Percentiles rank a stretch among this genome's conserved stretches.
Evolutionary conservation across 1,139 yeast genomes (phyloP).

Genomic region (Arxiozyma telluris): DNA sequence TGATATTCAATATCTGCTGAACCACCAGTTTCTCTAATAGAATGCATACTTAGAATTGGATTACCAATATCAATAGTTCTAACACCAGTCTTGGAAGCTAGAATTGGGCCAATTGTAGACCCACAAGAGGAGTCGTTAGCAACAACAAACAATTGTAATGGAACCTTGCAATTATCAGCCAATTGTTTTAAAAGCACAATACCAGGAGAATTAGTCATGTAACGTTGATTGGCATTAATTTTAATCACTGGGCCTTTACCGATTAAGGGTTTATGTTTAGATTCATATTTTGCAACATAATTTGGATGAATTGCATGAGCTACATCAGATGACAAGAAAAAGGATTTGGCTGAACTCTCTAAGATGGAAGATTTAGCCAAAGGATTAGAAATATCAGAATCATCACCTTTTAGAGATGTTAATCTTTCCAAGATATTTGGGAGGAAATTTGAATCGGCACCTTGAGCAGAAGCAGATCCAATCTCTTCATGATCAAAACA

Average conservation of each 20-base stretch:
- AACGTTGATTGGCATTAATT: slow-evolving; percentile 89
- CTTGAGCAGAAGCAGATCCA: slow-evolving; percentile 90
- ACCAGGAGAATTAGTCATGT: slow-evolving; percentile 90
- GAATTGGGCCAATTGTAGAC: slow-evolving; percentile 90
- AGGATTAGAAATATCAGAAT: slow-evolving; percentile 24
- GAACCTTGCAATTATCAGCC: slow-evolving; percentile 58
- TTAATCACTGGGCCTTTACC: slow-evolving; percentile 91
- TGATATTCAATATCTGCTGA: slow-evolving; percentile 60
- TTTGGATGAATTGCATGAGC: slow-evolving; percentile 98
- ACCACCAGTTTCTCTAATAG: slow-evolving; percentile 91
- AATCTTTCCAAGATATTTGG: slow-evolving; percentile 69
- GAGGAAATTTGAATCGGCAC: slow-evolving; percentile 87
- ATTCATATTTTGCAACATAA: slow-evolving; percentile 66
- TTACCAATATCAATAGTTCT: slow-evolving; percentile 88
- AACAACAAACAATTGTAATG: slow-evolving; percentile 77
- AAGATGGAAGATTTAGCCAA: slow-evolving; percentile 35
- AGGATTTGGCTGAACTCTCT: slow-evolving; percentile 71
- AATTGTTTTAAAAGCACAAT: slow-evolving; percentile 65
- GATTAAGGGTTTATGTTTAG: slow-evolving; percentile 66
- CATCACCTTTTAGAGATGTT: slow-evolving; percentile 40
- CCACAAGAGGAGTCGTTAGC: slow-evolving; percentile 93
- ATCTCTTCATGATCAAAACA: slow-evolving; percentile 93
- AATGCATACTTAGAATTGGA: slow-evolving; percentile 93
- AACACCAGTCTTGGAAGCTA: slow-evolving; percentile 81
- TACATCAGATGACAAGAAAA: slow-evolving; percentile 87